Conservation (phyloP, 2,329 filamentous ascomycete species). For the Cercospora zeae-maydis region DNA sequence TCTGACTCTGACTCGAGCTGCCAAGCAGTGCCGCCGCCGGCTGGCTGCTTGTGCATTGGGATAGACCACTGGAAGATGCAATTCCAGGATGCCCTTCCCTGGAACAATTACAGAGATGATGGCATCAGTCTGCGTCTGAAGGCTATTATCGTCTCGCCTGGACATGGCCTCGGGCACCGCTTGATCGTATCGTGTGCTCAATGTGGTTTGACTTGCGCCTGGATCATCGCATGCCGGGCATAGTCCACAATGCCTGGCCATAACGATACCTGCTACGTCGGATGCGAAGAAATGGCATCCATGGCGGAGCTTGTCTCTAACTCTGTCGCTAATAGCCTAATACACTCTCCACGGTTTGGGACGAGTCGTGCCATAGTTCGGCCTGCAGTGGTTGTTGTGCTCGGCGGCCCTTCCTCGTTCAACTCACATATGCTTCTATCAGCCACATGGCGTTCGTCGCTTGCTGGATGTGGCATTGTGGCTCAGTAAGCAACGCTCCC, state of each 20-base stretch:
- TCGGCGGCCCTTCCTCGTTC: background rate
- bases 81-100: background rate
- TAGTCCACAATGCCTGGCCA: background rate
- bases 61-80: background rate
- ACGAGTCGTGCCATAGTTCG: background rate
- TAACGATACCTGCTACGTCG: background rate
- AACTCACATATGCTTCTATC: background rate
- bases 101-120: background rate
- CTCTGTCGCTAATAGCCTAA: background rate
- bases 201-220: background rate
- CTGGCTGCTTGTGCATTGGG: background rate
- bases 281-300: background rate
- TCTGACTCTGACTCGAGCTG: background rate
- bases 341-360: background rate
- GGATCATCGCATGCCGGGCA: background rate
- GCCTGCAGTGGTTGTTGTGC: background rate
- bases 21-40: background rate
- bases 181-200: background rate
- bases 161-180: background rate
- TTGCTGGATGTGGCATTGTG: background rate
- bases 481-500: background rate
- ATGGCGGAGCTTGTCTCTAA: background rate
- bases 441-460: constrained; percentile 7
- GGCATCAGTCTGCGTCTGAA: background rate
- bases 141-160: background rate